phyloP scores from a whole-genome alignment of 148 eudicot genomes.

The Dianthus caryophyllus region DNA sequence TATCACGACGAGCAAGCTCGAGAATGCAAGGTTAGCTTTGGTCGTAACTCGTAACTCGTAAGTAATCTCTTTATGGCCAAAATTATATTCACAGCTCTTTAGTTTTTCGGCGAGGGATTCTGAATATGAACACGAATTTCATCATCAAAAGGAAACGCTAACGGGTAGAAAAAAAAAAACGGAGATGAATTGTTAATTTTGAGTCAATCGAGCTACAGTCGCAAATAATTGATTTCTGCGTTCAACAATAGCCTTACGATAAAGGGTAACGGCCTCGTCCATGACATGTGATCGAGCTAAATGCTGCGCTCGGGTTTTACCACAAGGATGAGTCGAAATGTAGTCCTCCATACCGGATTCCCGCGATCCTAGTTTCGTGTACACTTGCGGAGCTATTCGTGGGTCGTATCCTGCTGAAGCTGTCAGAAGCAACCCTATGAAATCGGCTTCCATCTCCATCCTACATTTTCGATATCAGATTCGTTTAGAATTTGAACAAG shows the following conservation, averaged over 20 bases:
- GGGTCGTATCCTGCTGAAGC: conserved; percentile 96
- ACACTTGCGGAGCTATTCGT: conserved; percentile 69
- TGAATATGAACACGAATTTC: too few relatives aligned
- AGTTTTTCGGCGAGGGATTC: too few relatives aligned
- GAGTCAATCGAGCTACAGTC: too few relatives aligned
- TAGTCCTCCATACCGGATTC: conserved; percentile 54
- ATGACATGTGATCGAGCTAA: conserved; percentile 71
- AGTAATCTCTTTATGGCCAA: too few relatives aligned
- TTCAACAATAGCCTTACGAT: conserved; percentile 51
- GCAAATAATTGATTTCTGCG: conserved; percentile 62
- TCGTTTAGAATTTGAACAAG: too few relatives aligned
- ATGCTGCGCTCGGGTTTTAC: conserved; percentile 64
- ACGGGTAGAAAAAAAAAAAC: too few relatives aligned
- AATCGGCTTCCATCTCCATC: conserved; percentile 99
- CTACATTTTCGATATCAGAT: conserved; percentile 24
- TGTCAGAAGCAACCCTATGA: conserved; percentile 67
- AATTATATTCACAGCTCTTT: too few relatives aligned
- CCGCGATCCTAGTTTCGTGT: conserved; percentile 70
- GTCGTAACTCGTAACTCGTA: too few relatives aligned
- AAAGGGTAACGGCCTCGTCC: conserved; percentile 76
- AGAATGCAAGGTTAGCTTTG: too few relatives aligned
- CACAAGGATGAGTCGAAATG: conserved; percentile 90
- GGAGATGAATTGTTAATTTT: too few relatives aligned
- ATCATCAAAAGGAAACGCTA: too few relatives aligned
- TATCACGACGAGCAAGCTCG: too few relatives aligned